Percentiles rank a stretch among this genome's conserved stretches.
Conservation (phyloP, 2,329 filamentous ascomycete species). For the Colletotrichum tamarilloi region DNA sequence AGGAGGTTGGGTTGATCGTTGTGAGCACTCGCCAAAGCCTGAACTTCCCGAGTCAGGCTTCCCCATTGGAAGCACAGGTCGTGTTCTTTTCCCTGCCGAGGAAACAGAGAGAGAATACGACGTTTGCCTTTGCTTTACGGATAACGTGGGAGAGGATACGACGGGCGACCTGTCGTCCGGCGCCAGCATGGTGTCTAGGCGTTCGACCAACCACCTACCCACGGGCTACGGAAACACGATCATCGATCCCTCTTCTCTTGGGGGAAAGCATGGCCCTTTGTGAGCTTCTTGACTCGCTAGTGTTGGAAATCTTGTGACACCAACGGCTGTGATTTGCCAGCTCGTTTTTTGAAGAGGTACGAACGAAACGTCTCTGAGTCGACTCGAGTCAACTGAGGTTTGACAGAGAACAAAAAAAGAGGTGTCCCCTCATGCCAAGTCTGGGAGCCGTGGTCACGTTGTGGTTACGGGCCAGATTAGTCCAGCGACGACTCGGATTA, state of each 20-base stretch:
- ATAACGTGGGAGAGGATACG: not conserved
- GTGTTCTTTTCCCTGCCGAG: not conserved
- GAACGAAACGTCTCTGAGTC: not conserved
- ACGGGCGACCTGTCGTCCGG: not conserved
- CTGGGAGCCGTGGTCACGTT: not conserved
- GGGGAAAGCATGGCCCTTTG: not conserved
- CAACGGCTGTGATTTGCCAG: not conserved
- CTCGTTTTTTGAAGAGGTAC: not conserved
- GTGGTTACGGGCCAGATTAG: too few relatives aligned
- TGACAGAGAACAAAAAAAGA: not conserved
- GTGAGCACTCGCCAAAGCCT: not conserved
- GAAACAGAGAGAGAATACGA: not conserved
- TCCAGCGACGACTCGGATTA: not conserved
- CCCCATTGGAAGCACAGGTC: too few relatives aligned
- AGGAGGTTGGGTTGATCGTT: not conserved
- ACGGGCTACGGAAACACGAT: not conserved
- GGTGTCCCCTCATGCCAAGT: not conserved
- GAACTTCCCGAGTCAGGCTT: slow-evolving; percentile 1
- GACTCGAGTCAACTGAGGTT: not conserved
- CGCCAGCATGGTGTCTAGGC: not conserved
- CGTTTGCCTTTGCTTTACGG: too few relatives aligned
- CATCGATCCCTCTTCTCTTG: not conserved
- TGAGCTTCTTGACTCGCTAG: not conserved
- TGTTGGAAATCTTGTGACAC: not conserved
- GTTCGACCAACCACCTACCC: not conserved